Conservation (phyloP, 2,329 filamentous ascomycete species). For the Paraphoma chrysanthemicola region DNA sequence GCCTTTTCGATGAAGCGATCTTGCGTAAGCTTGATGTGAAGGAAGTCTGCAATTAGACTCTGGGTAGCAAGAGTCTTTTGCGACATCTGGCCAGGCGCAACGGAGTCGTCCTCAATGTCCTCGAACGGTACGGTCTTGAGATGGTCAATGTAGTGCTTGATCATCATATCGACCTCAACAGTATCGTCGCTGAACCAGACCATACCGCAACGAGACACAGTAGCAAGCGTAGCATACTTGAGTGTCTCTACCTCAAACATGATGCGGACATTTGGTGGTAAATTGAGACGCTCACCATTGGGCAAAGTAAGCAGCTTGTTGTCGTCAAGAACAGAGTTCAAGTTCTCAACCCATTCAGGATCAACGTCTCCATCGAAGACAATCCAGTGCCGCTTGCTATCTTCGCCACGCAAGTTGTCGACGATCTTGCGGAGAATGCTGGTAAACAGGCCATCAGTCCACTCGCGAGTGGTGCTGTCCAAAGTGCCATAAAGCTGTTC, state of each 20-base stretch:
- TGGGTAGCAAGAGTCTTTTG: conserved; percentile 80
- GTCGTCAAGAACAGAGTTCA: conserved; percentile 99
- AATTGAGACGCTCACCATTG: conserved; percentile 95
- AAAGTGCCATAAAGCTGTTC: conserved; percentile 95
- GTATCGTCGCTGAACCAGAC: conserved; percentile 99
- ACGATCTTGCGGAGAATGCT: conserved; percentile 98
- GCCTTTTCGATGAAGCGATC: conserved; percentile 83
- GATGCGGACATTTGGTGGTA: conserved; percentile 94
- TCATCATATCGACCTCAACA: conserved; percentile 90
- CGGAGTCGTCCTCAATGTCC: conserved; percentile 90
- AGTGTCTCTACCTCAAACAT: conserved; percentile 99
- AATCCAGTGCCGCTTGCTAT: conserved; percentile 97
- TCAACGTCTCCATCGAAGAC: conserved; percentile 99
- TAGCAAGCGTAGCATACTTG: conserved; percentile 96
- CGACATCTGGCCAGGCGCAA: conserved; percentile 61
- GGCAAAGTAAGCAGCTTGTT: conserved; percentile 97
- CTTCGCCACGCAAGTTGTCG: conserved; percentile 96
- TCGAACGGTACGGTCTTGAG: conserved; percentile 87
- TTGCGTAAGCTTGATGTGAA: conserved; percentile 75
- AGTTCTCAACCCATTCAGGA: conserved; percentile 98
- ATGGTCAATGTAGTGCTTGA: conserved; percentile 85
- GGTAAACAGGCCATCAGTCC: conserved; percentile 98
- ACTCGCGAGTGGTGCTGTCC: conserved; percentile 96
- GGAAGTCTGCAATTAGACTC: conserved; percentile 76
- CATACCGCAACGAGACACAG: conserved; percentile 99